phyloP scores from a whole-genome alignment of 75 land plant genomes.

The Cryptomeria japonica region DNA sequence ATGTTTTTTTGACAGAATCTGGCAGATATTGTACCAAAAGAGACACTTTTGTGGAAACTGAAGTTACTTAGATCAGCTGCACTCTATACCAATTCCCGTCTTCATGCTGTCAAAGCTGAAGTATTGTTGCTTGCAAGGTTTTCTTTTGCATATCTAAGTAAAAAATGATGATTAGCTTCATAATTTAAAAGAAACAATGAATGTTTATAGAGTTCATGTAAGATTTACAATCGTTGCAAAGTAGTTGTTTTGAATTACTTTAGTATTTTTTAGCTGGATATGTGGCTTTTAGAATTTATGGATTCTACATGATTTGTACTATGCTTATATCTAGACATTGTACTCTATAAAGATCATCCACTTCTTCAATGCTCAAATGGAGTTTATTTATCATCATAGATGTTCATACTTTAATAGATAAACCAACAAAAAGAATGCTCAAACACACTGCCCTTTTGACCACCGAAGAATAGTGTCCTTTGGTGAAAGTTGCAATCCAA shows the following conservation, averaged over 20 bases:
- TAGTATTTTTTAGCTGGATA: not conserved
- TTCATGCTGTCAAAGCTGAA: conserved; percentile 90
- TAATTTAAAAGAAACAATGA: not conserved
- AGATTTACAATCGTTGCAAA: not conserved
- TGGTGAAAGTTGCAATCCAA: too few relatives aligned
- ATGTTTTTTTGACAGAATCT: conserved; percentile 42
- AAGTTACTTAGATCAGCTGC: conserved; percentile 72
- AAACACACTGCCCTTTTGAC: too few relatives aligned
- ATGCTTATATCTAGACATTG: not conserved
- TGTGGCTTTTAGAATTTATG: not conserved
- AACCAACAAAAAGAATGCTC: too few relatives aligned
- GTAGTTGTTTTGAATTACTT: not conserved
- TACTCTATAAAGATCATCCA: not conserved
- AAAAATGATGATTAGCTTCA: not conserved
- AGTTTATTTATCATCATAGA: too few relatives aligned
- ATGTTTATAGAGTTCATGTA: not conserved
- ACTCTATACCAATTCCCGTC: conserved; percentile 85
- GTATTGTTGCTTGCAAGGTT: conserved; percentile 91
- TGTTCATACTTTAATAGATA: too few relatives aligned
- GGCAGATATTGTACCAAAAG: conserved; percentile 76
- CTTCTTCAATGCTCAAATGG: not conserved
- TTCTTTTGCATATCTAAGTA: conserved; percentile 2
- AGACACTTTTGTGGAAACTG: conserved; percentile 80
- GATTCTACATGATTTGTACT: not conserved
- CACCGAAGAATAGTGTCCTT: too few relatives aligned